A percentile compares a stretch with the other conserved stretches of the same genome.
Evolutionary conservation across 2,329 filamentous ascomycete species (phyloP).

Genomic region (Chaetomium sp.): DNA sequence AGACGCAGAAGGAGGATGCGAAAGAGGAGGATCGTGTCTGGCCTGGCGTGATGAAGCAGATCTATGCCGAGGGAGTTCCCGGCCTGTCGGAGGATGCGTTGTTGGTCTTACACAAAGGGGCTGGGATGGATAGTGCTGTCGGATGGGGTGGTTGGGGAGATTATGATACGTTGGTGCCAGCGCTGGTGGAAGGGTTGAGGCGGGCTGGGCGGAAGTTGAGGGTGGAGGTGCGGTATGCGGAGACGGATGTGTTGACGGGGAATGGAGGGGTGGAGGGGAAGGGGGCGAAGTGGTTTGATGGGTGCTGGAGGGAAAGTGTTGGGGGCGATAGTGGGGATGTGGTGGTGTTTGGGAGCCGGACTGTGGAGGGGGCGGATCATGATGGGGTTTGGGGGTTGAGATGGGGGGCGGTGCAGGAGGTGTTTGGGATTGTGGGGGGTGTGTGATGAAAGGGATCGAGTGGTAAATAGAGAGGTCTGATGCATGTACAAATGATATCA

Average conservation of each 20-base stretch:
- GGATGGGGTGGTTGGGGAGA: conserved; percentile 29
- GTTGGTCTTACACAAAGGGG: conserved; percentile 25
- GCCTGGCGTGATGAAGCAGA: conserved; percentile 16
- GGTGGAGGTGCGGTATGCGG: conserved; percentile 27
- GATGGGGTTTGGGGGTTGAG: conserved; percentile 23
- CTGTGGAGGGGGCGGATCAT: conserved; percentile 25
- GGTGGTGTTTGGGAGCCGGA: conserved; percentile 22
- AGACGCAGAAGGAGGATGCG: background rate
- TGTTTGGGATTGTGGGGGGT: conserved; percentile 9
- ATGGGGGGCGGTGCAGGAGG: conserved; percentile 17
- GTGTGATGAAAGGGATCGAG: no score
- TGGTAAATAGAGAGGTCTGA: no score
- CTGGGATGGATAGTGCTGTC: conserved; percentile 4
- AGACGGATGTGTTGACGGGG: conserved; percentile 28
- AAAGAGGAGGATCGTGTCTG: conserved; percentile 20
- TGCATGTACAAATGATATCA: no score
- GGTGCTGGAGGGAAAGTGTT: conserved; percentile 21
- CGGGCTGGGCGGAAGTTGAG: conserved; percentile 13
- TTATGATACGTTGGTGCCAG: conserved; percentile 26
- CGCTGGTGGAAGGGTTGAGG: conserved; percentile 20
- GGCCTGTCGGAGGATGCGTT: conserved; percentile 27
- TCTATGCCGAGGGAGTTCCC: conserved; percentile 23
- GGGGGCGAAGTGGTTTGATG: conserved; percentile 27
- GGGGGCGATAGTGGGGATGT: conserved; percentile 4
- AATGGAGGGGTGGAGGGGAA: conserved; percentile 16